Conservation (phyloP, 2,329 filamentous ascomycete species). For the Emydomyces testavorans region DNA sequence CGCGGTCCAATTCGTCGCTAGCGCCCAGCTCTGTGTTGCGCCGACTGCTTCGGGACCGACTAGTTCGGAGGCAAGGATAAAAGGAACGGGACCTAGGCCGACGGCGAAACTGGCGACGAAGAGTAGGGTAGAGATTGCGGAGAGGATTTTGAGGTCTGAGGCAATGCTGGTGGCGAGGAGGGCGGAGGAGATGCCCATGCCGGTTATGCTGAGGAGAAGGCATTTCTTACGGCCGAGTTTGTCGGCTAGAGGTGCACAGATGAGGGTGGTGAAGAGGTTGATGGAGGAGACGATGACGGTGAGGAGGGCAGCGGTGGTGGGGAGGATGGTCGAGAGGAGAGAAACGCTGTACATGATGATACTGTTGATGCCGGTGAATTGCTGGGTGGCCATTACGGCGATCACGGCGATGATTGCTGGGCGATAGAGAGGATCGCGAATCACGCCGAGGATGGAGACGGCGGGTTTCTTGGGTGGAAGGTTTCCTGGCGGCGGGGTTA, state of each 20-base stretch:
- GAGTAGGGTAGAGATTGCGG: conserved; percentile 65
- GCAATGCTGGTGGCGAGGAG: conserved; percentile 71
- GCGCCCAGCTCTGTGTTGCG: conserved; percentile 75
- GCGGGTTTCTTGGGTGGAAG: conserved; percentile 54
- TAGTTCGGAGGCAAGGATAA: conserved; percentile 83
- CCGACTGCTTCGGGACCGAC: conserved; percentile 85
- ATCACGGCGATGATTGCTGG: conserved; percentile 71
- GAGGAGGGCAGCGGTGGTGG: conserved; percentile 67
- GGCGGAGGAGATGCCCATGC: conserved; percentile 70
- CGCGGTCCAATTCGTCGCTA: conserved; percentile 78
- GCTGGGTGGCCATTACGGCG: conserved; percentile 84
- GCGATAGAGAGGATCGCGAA: conserved; percentile 55
- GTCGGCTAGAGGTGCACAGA: conserved; percentile 75
- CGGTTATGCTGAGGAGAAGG: conserved; percentile 67
- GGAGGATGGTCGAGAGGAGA: conserved; percentile 67
- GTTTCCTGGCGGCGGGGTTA: conserved; percentile 48
- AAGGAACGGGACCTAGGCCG: conserved; percentile 85
- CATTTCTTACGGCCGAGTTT: conserved; percentile 78
- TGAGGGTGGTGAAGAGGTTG: conserved; percentile 72
- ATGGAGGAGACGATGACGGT: conserved; percentile 79
- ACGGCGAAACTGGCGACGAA: conserved; percentile 88
- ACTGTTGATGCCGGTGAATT: conserved; percentile 88
- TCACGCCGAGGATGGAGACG: conserved; percentile 54
- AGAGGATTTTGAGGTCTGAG: conserved; percentile 59
- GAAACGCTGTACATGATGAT: conserved; percentile 98